Percentiles rank a stretch among this genome's conserved stretches.
These are phyloP conservation scores for Alternaria longipes DNA, from an alignment of 2,329 filamentous ascomycete genomes.

Conservation along the genomic window DNA sequence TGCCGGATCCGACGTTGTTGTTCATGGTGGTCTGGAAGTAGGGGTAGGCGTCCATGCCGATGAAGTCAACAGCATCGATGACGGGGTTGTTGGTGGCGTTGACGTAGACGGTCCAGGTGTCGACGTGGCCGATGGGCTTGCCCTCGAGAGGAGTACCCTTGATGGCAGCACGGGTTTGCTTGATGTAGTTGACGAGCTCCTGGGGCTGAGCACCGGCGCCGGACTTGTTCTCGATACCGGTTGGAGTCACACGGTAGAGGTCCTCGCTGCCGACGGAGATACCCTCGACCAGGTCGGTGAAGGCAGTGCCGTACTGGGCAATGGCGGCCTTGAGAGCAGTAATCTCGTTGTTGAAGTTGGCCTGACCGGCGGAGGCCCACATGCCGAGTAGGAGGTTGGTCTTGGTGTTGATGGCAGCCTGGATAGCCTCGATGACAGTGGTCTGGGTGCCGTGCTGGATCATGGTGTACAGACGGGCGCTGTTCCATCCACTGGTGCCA, in stretches of 20 bases:
- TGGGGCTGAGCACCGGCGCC: conserved; percentile 70
- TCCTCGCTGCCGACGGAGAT: conserved; percentile 91
- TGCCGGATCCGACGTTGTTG: conserved; percentile 68
- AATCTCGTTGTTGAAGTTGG: conserved; percentile 75
- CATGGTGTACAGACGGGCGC: conserved; percentile 79
- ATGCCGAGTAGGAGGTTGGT: conserved; percentile 83
- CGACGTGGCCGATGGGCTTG: conserved; percentile 80
- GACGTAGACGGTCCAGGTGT: conserved; percentile 79
- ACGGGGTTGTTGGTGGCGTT: conserved; percentile 77
- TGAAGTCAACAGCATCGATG: conserved; percentile 75
- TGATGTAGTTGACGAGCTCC: conserved; percentile 74
- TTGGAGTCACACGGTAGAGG: conserved; percentile 68
- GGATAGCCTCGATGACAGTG: conserved; percentile 74
- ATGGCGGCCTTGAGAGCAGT: conserved; percentile 75
- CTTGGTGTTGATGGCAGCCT: conserved; percentile 81
- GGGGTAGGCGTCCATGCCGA: conserved; percentile 85
- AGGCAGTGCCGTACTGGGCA: conserved; percentile 69
- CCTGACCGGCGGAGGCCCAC: conserved; percentile 77
- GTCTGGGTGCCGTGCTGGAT: conserved; percentile 73
- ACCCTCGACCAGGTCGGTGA: conserved; percentile 75
- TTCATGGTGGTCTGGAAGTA: conserved; percentile 76
- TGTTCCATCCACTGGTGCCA: conserved; percentile 68
- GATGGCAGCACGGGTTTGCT: conserved; percentile 71
- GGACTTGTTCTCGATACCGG: conserved; percentile 69
- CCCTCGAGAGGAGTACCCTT: conserved; percentile 67